phyloP scores from a whole-genome alignment of 2,329 filamentous ascomycete genomes.

The Metarhizium guizhouense region DNA sequence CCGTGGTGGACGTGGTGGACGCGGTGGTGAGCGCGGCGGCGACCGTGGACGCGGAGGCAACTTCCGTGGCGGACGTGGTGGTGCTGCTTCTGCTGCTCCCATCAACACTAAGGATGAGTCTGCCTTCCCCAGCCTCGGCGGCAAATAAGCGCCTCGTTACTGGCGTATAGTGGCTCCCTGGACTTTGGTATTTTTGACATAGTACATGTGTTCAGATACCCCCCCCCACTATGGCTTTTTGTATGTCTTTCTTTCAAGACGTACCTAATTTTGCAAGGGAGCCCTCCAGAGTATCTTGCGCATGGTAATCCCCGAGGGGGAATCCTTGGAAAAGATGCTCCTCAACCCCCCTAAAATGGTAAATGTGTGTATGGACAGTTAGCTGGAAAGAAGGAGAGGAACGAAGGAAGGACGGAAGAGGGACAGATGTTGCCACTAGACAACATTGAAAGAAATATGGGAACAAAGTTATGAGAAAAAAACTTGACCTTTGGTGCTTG shows the following conservation, averaged over 20 bases:
- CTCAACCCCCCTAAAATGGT: not conserved
- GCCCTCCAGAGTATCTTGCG: not conserved
- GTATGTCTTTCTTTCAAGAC: slow-evolving; percentile 4
- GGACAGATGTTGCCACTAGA: not conserved
- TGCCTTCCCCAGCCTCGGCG: slow-evolving; percentile 53
- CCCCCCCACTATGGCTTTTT: slow-evolving; percentile 1
- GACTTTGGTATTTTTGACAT: slow-evolving; percentile 3
- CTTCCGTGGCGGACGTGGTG: slow-evolving; percentile 32
- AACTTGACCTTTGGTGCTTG: slow-evolving; percentile 21
- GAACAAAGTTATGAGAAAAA: slow-evolving; percentile 9
- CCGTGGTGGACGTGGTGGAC: slow-evolving; percentile 42
- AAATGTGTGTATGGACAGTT: slow-evolving; percentile 1
- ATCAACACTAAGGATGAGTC: slow-evolving; percentile 50
- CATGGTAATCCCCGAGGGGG: not conserved
- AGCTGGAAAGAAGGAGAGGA: not conserved
- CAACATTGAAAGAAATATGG: not conserved
- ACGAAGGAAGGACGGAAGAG: not conserved
- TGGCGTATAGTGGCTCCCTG: not conserved
- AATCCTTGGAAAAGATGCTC: not conserved
- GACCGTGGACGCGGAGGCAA: slow-evolving; percentile 35
- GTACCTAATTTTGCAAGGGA: slow-evolving; percentile 2
- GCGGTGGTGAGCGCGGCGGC: slow-evolving; percentile 39
- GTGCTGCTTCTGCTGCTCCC: slow-evolving; percentile 16
- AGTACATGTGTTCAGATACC: slow-evolving; percentile 7
- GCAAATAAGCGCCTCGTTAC: slow-evolving; percentile 31